Evolutionary conservation across 2,329 filamentous ascomycete species (phyloP), one percentile per base, ranked within the genome.

Genomic region (Amauroascus verrucosus): DNA sequence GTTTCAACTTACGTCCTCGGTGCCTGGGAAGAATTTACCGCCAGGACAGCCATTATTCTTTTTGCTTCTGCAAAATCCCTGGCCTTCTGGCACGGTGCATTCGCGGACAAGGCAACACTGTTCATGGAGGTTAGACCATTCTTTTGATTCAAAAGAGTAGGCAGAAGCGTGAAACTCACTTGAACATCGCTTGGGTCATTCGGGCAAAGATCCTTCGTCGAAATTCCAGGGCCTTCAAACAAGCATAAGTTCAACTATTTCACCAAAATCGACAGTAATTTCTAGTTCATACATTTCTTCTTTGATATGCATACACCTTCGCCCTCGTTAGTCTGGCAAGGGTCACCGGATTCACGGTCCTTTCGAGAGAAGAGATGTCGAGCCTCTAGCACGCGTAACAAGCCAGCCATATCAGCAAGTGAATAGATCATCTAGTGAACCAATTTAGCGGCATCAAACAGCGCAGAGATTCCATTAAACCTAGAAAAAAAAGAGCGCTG

Each of bases 81-180:
- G 16, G 24, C 52, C 52, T 33, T 49, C 16, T 16, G 35, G 8
- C 13, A 54, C 44, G 9, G 26, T 41, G 40, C 52, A 54, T 14
- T 44, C 18, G n/a, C 44, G 44, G 16, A 54, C n/a, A 28, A 54
- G 3, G 37, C 52, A 54, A 26, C 52, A 54, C 52, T 54, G 16
- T n/a, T 24, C 6, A 11, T 2, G 5, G 18, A 26, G 30, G 41
- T 47, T n/a, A 48, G 30, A 16, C 26, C 26, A 30, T 40, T 47
- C 14, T 1, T 45, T 6, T 30, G 9, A 3, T 11, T 28, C 6
- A 14, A 13, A 16, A 16, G 32, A 26, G 24, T 13, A 16, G 6
- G 14, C 24, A 13, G 11, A 26, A 48, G 28, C 6, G 26, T 13
- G 6, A 18, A 11, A 5, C 41, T 53, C 45, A 53, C 51, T 24